phyloP scores from a whole-genome alignment of 164 flowering plant species.

The Berberis thunbergii region DNA sequence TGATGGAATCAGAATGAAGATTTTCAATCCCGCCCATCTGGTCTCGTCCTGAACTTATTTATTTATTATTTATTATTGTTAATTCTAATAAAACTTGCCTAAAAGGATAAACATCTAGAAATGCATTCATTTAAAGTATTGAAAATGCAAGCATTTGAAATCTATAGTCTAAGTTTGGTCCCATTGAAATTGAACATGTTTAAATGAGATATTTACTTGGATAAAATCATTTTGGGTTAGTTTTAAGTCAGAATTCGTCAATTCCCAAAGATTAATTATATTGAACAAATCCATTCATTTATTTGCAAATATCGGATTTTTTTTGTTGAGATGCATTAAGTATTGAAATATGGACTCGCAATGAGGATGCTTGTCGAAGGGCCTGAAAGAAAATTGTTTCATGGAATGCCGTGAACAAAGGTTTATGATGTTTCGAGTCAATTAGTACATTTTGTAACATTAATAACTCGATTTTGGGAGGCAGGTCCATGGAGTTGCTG shows the following conservation, averaged over 20 bases:
- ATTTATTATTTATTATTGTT: too few relatives aligned
- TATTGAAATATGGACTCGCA: constrained; percentile 20
- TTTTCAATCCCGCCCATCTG: too few relatives aligned
- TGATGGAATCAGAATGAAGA: too few relatives aligned
- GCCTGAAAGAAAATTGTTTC: constrained; percentile 48
- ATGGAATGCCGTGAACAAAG: constrained; percentile 62
- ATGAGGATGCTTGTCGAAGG: constrained; percentile 14
- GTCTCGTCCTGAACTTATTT: too few relatives aligned
- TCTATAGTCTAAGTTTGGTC: too few relatives aligned
- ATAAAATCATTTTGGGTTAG: constrained; percentile 18
- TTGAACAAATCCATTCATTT: constrained; percentile 34
- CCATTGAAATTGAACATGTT: too few relatives aligned
- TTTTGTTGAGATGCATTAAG: constrained; percentile 32
- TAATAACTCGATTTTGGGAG: constrained; percentile 32
- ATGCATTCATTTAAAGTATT: too few relatives aligned
- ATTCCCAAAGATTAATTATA: constrained; percentile 15
- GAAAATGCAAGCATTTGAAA: too few relatives aligned
- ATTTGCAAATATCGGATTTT: constrained; percentile 25
- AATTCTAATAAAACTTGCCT: too few relatives aligned
- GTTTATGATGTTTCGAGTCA: constrained; percentile 35
- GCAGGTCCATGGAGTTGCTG: constrained; percentile 40
- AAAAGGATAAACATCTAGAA: too few relatives aligned
- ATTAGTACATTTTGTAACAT: constrained; percentile 41
- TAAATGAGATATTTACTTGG: too few relatives aligned
- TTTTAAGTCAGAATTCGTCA: constrained; percentile 38